These are phyloP conservation scores for Funneliformis mosseae DNA, from an alignment of 192 early-diverging fungal genomes.

Conservation along the genomic window DNA sequence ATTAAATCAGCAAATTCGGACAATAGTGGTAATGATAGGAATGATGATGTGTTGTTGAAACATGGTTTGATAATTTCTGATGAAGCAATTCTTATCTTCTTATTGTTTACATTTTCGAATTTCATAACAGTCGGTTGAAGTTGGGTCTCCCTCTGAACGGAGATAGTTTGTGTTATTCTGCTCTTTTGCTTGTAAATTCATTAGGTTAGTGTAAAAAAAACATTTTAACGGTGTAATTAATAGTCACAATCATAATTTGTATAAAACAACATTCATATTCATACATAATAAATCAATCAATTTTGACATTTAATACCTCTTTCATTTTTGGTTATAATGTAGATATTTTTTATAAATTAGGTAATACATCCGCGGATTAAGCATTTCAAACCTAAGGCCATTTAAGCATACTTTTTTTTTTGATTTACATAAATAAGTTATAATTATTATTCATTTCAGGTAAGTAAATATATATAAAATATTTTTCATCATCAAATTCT, in stretches of 20 bases:
- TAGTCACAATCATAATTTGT: neutral
- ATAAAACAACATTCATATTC: neutral
- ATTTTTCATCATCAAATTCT: no score
- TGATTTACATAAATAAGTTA: no score
- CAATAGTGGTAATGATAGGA: neutral
- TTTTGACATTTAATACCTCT: neutral
- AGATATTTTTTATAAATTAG: no score
- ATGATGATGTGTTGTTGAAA: neutral
- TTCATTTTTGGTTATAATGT: no score
- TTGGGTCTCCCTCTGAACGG: neutral
- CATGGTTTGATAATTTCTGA: neutral
- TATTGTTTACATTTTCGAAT: slow-evolving; percentile 13
- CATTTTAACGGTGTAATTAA: neutral
- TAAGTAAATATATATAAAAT: no score
- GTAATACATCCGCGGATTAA: no score
- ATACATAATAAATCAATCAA: neutral
- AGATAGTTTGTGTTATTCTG: neutral
- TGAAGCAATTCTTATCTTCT: slow-evolving; percentile 16
- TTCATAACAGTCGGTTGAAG: slow-evolving; percentile 12
- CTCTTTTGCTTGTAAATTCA: slow-evolving; percentile 1
- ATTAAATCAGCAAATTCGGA: neutral
- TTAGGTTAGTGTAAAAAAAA: slow-evolving; percentile 1
- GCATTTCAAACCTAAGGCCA: no score
- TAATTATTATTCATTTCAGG: no score
- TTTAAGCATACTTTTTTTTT: no score